Evolutionary conservation across 2,329 filamentous ascomycete species (phyloP), one percentile per base, ranked within the genome.

Genomic region (Harringtonia lauricola): DNA sequence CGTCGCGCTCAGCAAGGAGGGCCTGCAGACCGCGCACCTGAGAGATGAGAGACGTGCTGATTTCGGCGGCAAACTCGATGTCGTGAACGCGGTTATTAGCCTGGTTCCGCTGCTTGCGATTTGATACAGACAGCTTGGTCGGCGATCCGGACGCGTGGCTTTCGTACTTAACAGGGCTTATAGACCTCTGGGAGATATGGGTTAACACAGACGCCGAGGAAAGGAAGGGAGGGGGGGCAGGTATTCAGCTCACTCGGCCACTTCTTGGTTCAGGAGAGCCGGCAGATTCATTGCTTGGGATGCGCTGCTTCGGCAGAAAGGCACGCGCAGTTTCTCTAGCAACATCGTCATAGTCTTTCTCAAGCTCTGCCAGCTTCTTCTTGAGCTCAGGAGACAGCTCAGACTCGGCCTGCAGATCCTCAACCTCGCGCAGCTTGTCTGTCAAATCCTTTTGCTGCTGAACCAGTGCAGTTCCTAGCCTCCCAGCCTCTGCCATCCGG

Each of bases 61-160:
- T 95, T 59, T 98, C 90, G 41, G 92, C 89, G n/a, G 90, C 92
- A 57, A 98, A 94, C 55, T 95, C 88, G 57, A 98, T 94, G 57
- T 98, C 92, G 59, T 96, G 88, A 13, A 94, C 82, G 41, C 89
- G 81, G 58, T 81, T 92, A 10, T 83, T 77, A 2, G 86, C 85
- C 58, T 95, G 90, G 54, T 96, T 96, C 44, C 92, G 78, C 58
- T 92, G 76, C 60, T 89, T 92, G 52, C 90, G 79, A 53, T 86
- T 90, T 1, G 88, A 88, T 9, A 92, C 85, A 54, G 74, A 84
- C 49, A 94, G 72, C 65, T 96, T 98, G 36, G 86, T 88, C 3
- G 90, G 90, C 21, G 90, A 95, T 46, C 79, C 82, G 9, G 83
- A 83, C 36, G 86, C 85, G 58, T 90, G 83, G 56, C 81, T 86